Conservation (phyloP, 2,329 filamentous ascomycete genomes). For the Apiospora rasikravindrae region DNA sequence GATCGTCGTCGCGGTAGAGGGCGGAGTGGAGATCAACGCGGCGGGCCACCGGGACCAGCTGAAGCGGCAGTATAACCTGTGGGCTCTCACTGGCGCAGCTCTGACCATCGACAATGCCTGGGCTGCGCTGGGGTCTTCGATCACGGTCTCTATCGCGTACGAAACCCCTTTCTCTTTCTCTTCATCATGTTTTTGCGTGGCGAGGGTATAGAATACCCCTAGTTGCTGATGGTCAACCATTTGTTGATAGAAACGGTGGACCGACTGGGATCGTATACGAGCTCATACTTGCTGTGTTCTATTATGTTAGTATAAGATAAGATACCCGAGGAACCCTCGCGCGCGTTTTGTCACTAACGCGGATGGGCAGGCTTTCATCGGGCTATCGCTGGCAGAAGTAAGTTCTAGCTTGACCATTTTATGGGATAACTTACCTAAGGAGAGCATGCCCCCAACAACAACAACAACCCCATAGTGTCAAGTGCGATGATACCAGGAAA, state of each 20-base stretch:
- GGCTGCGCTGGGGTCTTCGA: slow-evolving; percentile 66
- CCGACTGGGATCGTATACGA: slow-evolving; percentile 49
- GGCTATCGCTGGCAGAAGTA: background rate
- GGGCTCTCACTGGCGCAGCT: slow-evolving; percentile 64
- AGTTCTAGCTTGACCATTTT: background rate
- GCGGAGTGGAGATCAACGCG: background rate
- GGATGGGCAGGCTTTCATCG: background rate
- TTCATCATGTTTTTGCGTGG: background rate
- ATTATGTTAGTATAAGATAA: slow-evolving; percentile 37
- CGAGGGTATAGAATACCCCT: background rate
- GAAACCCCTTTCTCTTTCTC: slow-evolving; percentile 26
- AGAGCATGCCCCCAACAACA: too few species aligned
- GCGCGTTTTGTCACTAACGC: background rate
- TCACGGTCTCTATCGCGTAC: slow-evolving; percentile 56
- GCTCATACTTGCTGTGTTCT: slow-evolving; percentile 48
- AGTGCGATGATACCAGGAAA: too few species aligned
- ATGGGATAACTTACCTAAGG: background rate
- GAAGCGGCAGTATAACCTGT: slow-evolving; percentile 64
- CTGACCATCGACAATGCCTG: slow-evolving; percentile 70
- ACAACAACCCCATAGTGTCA: too few species aligned
- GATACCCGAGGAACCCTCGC: too few species aligned
- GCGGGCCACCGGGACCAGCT: slow-evolving; percentile 35
- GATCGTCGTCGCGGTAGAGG: background rate
- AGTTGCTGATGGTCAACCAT: background rate
- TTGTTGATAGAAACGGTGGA: slow-evolving; percentile 46